Conservation (phyloP, 2,329 filamentous ascomycete genomes). For the Fusarium pilosicola region DNA sequence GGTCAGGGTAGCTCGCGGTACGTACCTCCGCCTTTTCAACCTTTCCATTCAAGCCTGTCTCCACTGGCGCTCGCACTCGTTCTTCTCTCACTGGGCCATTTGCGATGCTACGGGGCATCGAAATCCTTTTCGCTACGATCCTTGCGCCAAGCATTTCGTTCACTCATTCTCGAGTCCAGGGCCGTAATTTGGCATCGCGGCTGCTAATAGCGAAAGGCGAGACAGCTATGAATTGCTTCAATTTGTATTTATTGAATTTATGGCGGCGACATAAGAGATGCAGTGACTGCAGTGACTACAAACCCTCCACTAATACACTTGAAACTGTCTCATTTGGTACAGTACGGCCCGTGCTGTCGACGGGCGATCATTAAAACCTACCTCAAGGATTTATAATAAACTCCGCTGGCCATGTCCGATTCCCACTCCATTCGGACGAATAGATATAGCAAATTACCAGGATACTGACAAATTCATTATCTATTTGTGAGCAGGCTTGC, state of each 20-base stretch:
- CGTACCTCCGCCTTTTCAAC: slow-evolving; percentile 39
- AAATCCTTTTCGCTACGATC: slow-evolving; percentile 20
- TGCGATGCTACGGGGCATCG: slow-evolving; percentile 2
- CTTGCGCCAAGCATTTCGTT: background rate
- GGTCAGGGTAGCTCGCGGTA: slow-evolving; percentile 14
- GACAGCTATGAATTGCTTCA: background rate
- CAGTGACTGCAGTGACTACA: background rate
- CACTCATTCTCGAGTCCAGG: background rate
- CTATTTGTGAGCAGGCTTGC: background rate
- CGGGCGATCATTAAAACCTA: slow-evolving; percentile 9
- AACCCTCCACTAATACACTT: slow-evolving; percentile 21
- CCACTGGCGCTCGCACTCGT: slow-evolving; percentile 22
- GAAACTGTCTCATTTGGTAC: slow-evolving; percentile 31
- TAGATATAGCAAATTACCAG: background rate
- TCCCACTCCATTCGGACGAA: slow-evolving; percentile 3
- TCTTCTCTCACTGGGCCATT: slow-evolving; percentile 8
- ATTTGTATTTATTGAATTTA: background rate
- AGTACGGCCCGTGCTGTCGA: slow-evolving; percentile 12
- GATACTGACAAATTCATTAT: slow-evolving; percentile 13
- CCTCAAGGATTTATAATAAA: slow-evolving; percentile 21
- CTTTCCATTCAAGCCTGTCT: background rate
- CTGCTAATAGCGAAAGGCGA: slow-evolving; percentile 5
- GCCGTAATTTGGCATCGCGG: background rate
- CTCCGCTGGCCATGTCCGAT: slow-evolving; percentile 30
- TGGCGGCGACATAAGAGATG: background rate